Evolutionary conservation across 192 early-diverging fungal genomes (phyloP), one percentile per base, ranked within the genome.

Genomic region (Umbelopsis isabellina): DNA sequence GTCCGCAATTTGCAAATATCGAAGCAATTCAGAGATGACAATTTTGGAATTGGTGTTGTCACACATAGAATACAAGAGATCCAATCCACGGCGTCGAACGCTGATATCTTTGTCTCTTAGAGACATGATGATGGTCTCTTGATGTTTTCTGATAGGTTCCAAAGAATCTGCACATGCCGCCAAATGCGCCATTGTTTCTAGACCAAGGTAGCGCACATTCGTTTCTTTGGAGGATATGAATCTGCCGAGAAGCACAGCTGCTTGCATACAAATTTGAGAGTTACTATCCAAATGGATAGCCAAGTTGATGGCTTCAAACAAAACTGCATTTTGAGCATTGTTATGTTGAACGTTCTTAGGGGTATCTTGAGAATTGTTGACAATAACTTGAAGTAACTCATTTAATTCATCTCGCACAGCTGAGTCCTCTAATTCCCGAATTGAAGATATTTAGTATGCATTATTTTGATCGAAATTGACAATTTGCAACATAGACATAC

Each of bases 141-240:
- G 92, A 73, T 92, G 90, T 37, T 80, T 80, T 74, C 95, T 94
- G 55, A 98, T 87, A 21, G 91, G 84, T 30, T 92, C 91, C 23
- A 98, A 77, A 23, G 92, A 91, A 73, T 97, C 94, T 7, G 88
- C 84, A 53, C 89, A 91, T 2, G 89, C 90, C 0, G 93, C 93
- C 74, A 98, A 79, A 79, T 98, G 97, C 25, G 95, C 89, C 96
- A 98, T 98, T 27, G 97, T 95, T 80, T 99, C 98, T 74, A 99
- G 81, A 10, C 93, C 95, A 65, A 99, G 80, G 79, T 97, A 99
- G n/a, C 98, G 90, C 37, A 96, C 91, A 72, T 99, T 99, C 20
- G 96, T 98, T 75, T 98, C 98, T 71, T 96, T 96, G 46, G 93
- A 93, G 35, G 91, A 89, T 64, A 99, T 96, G 69, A 97, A 97